These are phyloP conservation scores for Flaveria trinervia DNA, from an alignment of 129 eudicot genomes.

Conservation along the genomic window DNA sequence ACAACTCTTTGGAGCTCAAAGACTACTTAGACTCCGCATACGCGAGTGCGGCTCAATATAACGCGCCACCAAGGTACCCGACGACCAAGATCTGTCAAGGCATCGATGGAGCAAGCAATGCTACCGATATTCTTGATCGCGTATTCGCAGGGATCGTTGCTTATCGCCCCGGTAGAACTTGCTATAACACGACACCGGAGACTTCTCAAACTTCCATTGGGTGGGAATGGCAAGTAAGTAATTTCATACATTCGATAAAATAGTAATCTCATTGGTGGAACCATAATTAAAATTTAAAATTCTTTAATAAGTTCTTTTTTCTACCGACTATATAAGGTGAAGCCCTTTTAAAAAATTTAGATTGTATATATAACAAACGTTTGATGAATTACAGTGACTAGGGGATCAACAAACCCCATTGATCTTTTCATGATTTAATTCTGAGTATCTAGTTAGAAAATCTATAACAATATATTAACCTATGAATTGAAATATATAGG, in stretches of 20 bases:
- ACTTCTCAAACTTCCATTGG: conserved; percentile 41
- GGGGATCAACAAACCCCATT: no score
- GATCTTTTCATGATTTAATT: no score
- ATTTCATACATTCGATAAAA: background rate
- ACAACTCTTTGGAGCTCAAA: conserved; percentile 38
- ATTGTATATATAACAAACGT: no score
- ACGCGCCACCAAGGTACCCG: conserved; percentile 51
- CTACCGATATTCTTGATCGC: conserved; percentile 54
- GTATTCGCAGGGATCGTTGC: conserved; percentile 52
- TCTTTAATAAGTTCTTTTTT: no score
- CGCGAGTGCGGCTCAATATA: conserved; percentile 56
- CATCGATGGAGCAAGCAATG: conserved; percentile 52
- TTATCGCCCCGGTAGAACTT: conserved; percentile 20
- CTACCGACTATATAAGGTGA: no score
- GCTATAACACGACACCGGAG: conserved; percentile 31
- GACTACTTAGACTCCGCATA: conserved; percentile 46
- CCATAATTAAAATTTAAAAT: no score
- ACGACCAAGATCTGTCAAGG: conserved; percentile 55
- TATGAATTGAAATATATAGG: conserved; percentile 24
- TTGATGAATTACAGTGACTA: no score
- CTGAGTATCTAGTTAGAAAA: background rate
- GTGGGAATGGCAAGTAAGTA: conserved; percentile 77
- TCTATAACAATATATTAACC: background rate
- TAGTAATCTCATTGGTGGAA: no score
- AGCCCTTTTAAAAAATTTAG: no score